A percentile compares a stretch with the other conserved stretches of the same genome.
Conservation (phyloP, 2,329 filamentous ascomycete genomes). For the Nemania diffusa region DNA sequence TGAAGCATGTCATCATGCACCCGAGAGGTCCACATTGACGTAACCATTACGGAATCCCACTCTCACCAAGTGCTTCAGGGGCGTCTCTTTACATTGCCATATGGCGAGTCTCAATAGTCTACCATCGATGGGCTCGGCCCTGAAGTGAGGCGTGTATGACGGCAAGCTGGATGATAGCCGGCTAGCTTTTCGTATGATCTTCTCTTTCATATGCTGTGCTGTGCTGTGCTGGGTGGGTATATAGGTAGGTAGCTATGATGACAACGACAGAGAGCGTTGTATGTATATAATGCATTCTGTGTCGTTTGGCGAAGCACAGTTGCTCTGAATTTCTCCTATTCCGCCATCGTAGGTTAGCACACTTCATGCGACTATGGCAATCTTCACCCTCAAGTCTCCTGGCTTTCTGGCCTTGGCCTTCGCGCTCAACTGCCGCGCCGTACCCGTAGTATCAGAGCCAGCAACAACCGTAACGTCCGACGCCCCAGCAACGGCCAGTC, state of each 20-base stretch:
- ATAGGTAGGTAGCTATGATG: constrained; percentile 8
- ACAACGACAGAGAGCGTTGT: background rate
- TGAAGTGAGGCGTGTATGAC: constrained; percentile 25
- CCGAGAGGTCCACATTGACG: constrained; percentile 15
- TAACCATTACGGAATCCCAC: constrained; percentile 21
- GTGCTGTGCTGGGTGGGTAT: background rate
- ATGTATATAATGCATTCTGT: constrained; percentile 23
- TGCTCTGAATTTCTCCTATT: background rate
- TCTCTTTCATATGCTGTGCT: no score
- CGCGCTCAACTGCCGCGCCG: constrained; percentile 42
- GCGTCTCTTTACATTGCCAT: background rate
- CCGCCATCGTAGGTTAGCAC: background rate
- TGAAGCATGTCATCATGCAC: constrained; percentile 9
- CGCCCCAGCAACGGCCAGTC: constrained; percentile 42
- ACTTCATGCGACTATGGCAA: constrained; percentile 14
- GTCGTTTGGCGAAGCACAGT: background rate
- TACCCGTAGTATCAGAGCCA: constrained; percentile 51
- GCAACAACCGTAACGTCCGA: constrained; percentile 51
- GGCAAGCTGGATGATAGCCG: constrained; percentile 12
- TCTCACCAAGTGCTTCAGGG: background rate
- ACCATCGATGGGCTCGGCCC: background rate
- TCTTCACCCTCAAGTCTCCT: constrained; percentile 4
- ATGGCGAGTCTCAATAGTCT: background rate
- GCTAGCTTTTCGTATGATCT: background rate
- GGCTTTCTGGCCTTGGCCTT: constrained; percentile 36